Base-by-base conservation (phyloP, 148 eudicot genomes). In the Heliosperma pusillum region DNA sequence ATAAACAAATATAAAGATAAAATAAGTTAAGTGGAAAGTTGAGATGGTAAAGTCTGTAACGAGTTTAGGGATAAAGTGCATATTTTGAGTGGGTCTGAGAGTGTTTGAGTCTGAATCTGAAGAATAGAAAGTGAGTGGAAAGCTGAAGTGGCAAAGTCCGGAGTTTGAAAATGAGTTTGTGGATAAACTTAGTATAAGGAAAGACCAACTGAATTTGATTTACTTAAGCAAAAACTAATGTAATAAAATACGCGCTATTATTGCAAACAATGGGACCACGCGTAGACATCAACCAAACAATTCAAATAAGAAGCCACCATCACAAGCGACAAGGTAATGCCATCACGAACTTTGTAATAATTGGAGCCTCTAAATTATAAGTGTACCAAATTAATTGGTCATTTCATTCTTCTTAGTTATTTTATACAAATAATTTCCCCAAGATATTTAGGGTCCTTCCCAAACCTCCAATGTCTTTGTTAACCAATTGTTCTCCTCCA, bases 381-480 rank as follows among this genome's bases (percentile, higher is more conserved):
- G 64, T 73, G 75, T 59, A 44, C 66, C 55, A 12, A 19, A 59
- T 56, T 73, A 12, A 73, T 73, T 73, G 75, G 75, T 59, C 66
- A 40, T 36, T 57, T 8, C 7, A 33, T 29, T 9, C 26, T 40
- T 17, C 36, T 52, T 29, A 36, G 9, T 36, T 10, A 36, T 36
- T 36, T 36, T 36, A 36, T 3, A 70, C 70, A 77, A 71, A 62
- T 44, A 47, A 52, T 30, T 77, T 26, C 25, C 63, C 70, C 55
- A 16, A 62, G 40, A 44, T 61, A 22, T 63, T 63, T 60, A n/a
- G 53, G 33, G 58, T 73, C 53, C 53, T 50, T 52, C 61, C 29
- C 45, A 33, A 15, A 15, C 69, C 60, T 29, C 76, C 53, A 44
- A 13, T 24, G 36, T 60, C n/a, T 30, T 59, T 17, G 10, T 44